phyloP scores from a whole-genome alignment of 257 asterid species.

The Fraxinus excelsior region DNA sequence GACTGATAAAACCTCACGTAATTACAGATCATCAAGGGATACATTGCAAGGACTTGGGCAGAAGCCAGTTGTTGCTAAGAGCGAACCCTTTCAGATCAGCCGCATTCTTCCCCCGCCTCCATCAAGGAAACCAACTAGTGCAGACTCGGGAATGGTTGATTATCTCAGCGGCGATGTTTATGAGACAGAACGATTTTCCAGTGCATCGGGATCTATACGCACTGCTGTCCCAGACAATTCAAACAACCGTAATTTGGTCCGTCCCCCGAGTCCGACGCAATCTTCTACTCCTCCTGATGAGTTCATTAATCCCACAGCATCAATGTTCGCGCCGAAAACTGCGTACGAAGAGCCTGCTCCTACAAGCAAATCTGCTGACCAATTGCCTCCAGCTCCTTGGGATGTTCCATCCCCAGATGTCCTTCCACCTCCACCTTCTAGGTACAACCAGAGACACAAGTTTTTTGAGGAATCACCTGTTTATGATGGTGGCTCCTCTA shows the following conservation, averaged over 20 bases:
- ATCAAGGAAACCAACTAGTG: constrained; percentile 44
- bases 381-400: constrained; percentile 64
- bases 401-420: constrained; percentile 45
- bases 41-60: constrained; percentile 62
- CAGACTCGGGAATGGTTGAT: constrained; percentile 60
- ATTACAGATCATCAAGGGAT: constrained; percentile 76
- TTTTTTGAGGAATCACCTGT: constrained; percentile 58
- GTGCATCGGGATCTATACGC: constrained; percentile 42
- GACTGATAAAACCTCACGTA: not conserved
- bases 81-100: constrained; percentile 42
- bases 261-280: constrained; percentile 38
- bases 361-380: constrained; percentile 51
- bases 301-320: constrained; percentile 80
- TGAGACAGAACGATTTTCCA: constrained; percentile 50
- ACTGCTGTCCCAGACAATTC: constrained; percentile 45
- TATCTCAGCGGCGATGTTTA: constrained; percentile 86
- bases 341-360: constrained; percentile 41
- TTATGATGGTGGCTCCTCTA: constrained; percentile 42
- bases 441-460: constrained; percentile 78
- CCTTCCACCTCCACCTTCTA: constrained; percentile 80
- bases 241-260: constrained; percentile 39
- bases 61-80: constrained; percentile 45
- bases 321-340: constrained; percentile 59
- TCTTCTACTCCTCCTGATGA: constrained; percentile 64
- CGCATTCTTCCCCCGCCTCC: constrained; percentile 78